A percentile compares a stretch with the other conserved stretches of the same genome.
Conservation (phyloP, 1,284 basidiomycete species). For the Austroboletus novae-zelandiae region DNA sequence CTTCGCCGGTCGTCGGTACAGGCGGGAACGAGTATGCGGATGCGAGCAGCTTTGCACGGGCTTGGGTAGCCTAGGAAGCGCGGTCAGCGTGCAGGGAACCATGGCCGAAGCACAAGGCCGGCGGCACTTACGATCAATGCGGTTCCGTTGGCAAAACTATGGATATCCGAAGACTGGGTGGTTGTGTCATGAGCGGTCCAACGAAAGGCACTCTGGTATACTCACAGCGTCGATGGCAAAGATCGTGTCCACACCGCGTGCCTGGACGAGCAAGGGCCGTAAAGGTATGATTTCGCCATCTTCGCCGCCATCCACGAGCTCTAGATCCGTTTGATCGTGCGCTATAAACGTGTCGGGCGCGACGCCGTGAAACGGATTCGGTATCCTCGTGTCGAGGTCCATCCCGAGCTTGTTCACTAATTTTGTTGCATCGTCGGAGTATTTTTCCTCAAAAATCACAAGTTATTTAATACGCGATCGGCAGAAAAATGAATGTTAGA, state of each 20-base stretch:
- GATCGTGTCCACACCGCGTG: slow-evolving; percentile 49
- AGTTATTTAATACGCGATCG: neutral
- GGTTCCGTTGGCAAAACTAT: slow-evolving; percentile 39
- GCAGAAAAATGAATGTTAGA: neutral
- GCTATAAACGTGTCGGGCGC: slow-evolving; percentile 37
- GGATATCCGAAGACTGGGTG: slow-evolving; percentile 27
- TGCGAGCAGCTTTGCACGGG: slow-evolving; percentile 38
- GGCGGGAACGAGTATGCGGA: slow-evolving; percentile 41
- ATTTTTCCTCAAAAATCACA: neutral
- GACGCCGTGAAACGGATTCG: slow-evolving; percentile 46
- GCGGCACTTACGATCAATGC: slow-evolving; percentile 39
- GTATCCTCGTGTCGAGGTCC: slow-evolving; percentile 27
- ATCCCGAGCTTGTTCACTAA: slow-evolving; percentile 18
- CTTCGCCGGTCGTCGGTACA: slow-evolving; percentile 32
- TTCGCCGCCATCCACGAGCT: slow-evolving; percentile 42
- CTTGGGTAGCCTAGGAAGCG: slow-evolving; percentile 34
- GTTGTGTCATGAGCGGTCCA: neutral
- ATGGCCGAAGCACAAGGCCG: neutral
- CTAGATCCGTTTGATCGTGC: slow-evolving; percentile 33
- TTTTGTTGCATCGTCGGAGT: slow-evolving; percentile 21
- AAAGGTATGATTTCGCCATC: slow-evolving; percentile 48
- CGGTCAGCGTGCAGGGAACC: neutral
- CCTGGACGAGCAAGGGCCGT: slow-evolving; percentile 52
- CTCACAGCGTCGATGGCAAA: slow-evolving; percentile 51
- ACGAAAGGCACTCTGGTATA: neutral